Conservation (phyloP, 208 protist genomes). For the Trypanosoma cruzi region DNA sequence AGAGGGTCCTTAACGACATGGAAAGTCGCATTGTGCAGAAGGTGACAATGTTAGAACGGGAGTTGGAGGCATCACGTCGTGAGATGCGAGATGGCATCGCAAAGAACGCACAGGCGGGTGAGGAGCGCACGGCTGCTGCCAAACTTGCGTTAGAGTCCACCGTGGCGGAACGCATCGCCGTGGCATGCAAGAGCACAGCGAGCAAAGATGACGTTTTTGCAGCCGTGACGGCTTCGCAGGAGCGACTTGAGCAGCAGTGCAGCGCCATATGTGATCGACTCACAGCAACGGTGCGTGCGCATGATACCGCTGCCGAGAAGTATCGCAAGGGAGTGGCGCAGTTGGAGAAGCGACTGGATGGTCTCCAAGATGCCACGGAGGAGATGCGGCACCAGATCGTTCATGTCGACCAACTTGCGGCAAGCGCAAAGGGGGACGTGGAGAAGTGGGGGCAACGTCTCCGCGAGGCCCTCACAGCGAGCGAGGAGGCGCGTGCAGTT, state of each 20-base stretch:
- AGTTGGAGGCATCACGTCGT: constrained; percentile 21
- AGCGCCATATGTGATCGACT: neutral
- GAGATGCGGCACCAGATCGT: constrained; percentile 33
- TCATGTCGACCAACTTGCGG: constrained; percentile 22
- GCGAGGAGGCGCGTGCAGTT: constrained; percentile 17
- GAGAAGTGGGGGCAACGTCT: constrained; percentile 19
- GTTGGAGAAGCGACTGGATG: constrained; percentile 13
- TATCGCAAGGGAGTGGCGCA: constrained; percentile 8
- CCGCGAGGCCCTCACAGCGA: constrained; percentile 6
- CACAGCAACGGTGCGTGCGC: neutral
- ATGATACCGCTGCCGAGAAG: constrained; percentile 17
- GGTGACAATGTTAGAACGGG: constrained; percentile 3
- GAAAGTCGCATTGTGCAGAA: constrained; percentile 20
- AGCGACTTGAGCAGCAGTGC: constrained; percentile 21
- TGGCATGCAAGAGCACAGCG: constrained; percentile 12
- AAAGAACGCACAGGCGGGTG: constrained; percentile 20
- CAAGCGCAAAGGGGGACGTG: constrained; percentile 23
- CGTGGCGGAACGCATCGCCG: constrained; percentile 9
- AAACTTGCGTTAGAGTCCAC: constrained; percentile 6
- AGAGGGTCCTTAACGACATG: constrained; percentile 15
- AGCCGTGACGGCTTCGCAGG: constrained; percentile 16
- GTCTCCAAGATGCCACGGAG: constrained; percentile 1
- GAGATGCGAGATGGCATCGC: constrained; percentile 31
- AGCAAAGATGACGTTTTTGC: constrained; percentile 19
- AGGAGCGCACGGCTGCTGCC: neutral